Conservation (phyloP, 768 basidiomycete species). For the Boletus subparvulus region DNA sequence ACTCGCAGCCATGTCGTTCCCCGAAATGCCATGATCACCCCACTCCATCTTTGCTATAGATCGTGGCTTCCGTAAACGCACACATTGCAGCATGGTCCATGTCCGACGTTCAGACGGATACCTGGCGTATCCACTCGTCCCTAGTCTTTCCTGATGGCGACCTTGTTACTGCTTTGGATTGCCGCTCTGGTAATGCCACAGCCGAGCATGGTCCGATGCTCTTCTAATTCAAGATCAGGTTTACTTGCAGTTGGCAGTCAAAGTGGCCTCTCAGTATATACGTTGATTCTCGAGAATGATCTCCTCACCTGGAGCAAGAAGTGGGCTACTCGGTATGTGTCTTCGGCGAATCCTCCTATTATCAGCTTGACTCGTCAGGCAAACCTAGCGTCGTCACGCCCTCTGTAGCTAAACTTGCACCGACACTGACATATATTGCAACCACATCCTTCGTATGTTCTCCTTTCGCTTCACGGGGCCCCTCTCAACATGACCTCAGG, state of each 20-base stretch:
- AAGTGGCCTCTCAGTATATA: slow-evolving; percentile 66
- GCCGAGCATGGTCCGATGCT: background rate
- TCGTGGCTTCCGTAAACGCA: slow-evolving; percentile 67
- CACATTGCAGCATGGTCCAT: slow-evolving; percentile 80
- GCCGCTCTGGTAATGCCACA: slow-evolving; percentile 60
- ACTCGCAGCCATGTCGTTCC: background rate
- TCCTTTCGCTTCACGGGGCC: background rate
- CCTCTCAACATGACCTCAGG: slow-evolving; percentile 37
- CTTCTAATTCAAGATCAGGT: slow-evolving; percentile 48
- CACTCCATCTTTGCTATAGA: slow-evolving; percentile 41
- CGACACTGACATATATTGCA: slow-evolving; percentile 73
- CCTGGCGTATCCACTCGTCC: slow-evolving; percentile 82
- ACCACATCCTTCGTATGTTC: slow-evolving; percentile 55
- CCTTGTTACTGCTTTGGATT: slow-evolving; percentile 62
- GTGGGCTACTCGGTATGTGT: slow-evolving; percentile 63
- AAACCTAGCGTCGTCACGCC: slow-evolving; percentile 47
- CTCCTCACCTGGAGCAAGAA: slow-evolving; percentile 81
- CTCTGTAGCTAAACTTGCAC: slow-evolving; percentile 62
- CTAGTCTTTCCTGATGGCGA: slow-evolving; percentile 59
- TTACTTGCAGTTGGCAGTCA: slow-evolving; percentile 69
- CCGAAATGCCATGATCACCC: slow-evolving; percentile 7
- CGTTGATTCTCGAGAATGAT: slow-evolving; percentile 76
- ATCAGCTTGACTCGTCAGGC: slow-evolving; percentile 10
- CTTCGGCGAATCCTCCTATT: background rate
- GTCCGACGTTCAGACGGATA: slow-evolving; percentile 58